phyloP scores from a whole-genome alignment of 2,329 filamentous ascomycete species.

The Claviceps spartinae region DNA sequence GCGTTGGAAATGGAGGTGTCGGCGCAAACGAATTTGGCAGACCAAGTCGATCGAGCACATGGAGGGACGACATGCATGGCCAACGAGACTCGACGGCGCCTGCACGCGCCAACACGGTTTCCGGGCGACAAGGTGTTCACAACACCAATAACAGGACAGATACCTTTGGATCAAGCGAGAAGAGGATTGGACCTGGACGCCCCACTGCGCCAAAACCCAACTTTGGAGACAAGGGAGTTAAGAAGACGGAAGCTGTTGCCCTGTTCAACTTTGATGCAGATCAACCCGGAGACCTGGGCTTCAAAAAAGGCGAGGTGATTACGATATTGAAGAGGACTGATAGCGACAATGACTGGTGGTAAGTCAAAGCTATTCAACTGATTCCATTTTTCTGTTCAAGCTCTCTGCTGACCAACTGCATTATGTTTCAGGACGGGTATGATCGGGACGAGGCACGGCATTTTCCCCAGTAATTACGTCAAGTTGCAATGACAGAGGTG shows the following conservation, averaged over 20 bases:
- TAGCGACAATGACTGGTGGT: constrained; percentile 92
- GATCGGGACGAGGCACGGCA: constrained; percentile 72
- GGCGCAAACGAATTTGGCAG: constrained; percentile 34
- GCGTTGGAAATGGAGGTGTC: constrained; percentile 25
- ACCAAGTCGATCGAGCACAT: constrained; percentile 52
- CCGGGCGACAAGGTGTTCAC: constrained; percentile 29
- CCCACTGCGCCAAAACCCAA: constrained; percentile 84
- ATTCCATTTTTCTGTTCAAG: neutral
- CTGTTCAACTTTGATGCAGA: constrained; percentile 91
- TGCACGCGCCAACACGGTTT: constrained; percentile 38
- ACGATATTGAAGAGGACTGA: constrained; percentile 91
- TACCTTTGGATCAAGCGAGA: constrained; percentile 18
- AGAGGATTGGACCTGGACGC: constrained; percentile 50
- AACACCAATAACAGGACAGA: constrained; percentile 24
- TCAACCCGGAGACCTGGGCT: constrained; percentile 80
- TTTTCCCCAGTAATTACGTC: constrained; percentile 78
- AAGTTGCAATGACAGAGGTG: constrained; percentile 44
- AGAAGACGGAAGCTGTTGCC: constrained; percentile 73
- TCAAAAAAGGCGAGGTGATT: constrained; percentile 95
- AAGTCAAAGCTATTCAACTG: constrained; percentile 16
- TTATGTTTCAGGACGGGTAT: constrained; percentile 57
- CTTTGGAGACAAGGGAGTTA: constrained; percentile 49
- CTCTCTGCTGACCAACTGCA: neutral
- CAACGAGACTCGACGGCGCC: constrained; percentile 30
- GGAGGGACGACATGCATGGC: constrained; percentile 67